Conservation (phyloP, 1,284 basidiomycete genomes). For the Pseudozyma pruni region DNA sequence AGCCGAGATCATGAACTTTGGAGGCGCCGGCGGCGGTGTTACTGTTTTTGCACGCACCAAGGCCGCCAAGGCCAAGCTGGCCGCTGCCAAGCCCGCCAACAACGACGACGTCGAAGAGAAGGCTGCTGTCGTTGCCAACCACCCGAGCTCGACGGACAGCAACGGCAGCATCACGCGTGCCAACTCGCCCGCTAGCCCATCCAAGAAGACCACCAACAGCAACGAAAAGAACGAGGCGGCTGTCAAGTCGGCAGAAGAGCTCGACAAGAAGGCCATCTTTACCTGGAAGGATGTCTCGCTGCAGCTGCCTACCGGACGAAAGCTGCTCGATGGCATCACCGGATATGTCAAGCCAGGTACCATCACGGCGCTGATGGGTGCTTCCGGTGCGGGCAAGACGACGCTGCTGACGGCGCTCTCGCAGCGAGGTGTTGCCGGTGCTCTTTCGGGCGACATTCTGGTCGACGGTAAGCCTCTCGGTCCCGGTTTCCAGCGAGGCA, state of each 20-base stretch:
- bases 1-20: constrained; percentile 52
- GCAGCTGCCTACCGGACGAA: constrained; percentile 72
- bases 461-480: constrained; percentile 80
- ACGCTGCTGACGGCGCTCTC: constrained; percentile 82
- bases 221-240: neutral
- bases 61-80: constrained; percentile 30
- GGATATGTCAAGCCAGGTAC: constrained; percentile 84
- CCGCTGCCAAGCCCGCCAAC: constrained; percentile 9
- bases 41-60: constrained; percentile 60
- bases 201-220: constrained; percentile 9
- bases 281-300: constrained; percentile 71
- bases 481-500: constrained; percentile 77
- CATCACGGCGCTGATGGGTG: constrained; percentile 78
- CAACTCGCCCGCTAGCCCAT: constrained; percentile 23
- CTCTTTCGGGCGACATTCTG: constrained; percentile 79
- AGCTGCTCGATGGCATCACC: constrained; percentile 79
- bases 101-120: constrained; percentile 31
- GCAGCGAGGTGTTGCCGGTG: constrained; percentile 78
- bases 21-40: constrained; percentile 53
- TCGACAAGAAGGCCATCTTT: constrained; percentile 57
- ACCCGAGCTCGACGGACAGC: constrained; percentile 2
- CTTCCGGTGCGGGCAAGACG: constrained; percentile 77
- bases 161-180: constrained; percentile 41
- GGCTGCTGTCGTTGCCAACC: constrained; percentile 7
- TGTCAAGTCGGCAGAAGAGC: constrained; percentile 51